These are phyloP conservation scores for Gymnopus androsaceus DNA, from an alignment of 1,284 basidiomycete species.

Conservation along the genomic window DNA sequence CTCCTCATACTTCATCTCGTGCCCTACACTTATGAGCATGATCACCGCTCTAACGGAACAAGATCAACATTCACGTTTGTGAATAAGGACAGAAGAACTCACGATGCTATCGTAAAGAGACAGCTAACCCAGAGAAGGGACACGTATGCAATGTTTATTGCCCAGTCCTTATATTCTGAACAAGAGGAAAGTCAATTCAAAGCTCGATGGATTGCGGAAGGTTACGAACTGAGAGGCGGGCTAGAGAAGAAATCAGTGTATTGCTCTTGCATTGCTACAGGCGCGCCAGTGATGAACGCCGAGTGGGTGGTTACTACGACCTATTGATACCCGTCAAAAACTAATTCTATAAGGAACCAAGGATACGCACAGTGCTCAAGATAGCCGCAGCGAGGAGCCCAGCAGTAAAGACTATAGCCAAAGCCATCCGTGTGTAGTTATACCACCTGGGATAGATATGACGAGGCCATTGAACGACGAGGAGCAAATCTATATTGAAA, in stretches of 20 bases:
- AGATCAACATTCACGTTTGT: neutral
- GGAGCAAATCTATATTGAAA: conserved; percentile 37
- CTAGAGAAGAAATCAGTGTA: conserved; percentile 24
- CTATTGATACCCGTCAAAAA: conserved; percentile 14
- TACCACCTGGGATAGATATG: conserved; percentile 34
- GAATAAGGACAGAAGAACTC: neutral
- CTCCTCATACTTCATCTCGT: conserved; percentile 17
- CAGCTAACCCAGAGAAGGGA: conserved; percentile 32
- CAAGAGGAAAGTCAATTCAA: neutral
- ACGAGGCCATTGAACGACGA: conserved; percentile 34
- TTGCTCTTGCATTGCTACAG: conserved; percentile 15
- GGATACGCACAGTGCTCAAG: conserved; percentile 29
- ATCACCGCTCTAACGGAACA: conserved; percentile 14
- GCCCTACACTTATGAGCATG: conserved; percentile 16
- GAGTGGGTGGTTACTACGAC: conserved; percentile 27
- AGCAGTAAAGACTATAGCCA: conserved; percentile 25
- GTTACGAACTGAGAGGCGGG: conserved; percentile 28
- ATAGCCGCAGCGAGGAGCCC: conserved; percentile 29
- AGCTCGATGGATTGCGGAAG: neutral
- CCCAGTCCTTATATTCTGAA: conserved; percentile 27
- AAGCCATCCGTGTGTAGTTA: conserved; percentile 20
- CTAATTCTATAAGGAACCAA: neutral
- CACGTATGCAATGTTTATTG: conserved; percentile 31
- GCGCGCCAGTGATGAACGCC: conserved; percentile 27
- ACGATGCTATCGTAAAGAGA: conserved; percentile 26